Base-by-base conservation (phyloP, 192 early-diverging fungal species). In the Spinellus fusiger region DNA sequence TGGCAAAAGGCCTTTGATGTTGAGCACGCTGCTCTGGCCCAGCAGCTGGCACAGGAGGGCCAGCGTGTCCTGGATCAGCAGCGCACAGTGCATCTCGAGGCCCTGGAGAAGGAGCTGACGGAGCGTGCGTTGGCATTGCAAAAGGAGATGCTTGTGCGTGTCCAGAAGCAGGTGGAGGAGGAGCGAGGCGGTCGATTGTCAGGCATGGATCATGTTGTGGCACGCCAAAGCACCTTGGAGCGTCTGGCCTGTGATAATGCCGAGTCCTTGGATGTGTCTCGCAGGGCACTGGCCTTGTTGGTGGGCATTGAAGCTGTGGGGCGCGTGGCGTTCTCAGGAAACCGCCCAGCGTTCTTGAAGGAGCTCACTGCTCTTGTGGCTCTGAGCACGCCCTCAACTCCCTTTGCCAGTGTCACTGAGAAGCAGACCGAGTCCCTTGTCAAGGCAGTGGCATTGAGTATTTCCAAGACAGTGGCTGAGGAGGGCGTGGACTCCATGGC, bases 111-210 rank as follows among this genome's bases (percentile, higher is more conserved):
- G 8, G 84, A 86, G 65, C 80, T 94, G 34, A 54, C 69, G 44
- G 64, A 67, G 35, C 89, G 93, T 64, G 78, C 79, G 23, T 73
- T 80, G 54, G 75, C 85, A 22, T 75, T 93, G 62, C 86, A 93
- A 71, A 74, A 83, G 28, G 72, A 77, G 52, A 95, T 87, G 80
- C 77, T 83, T 48, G 76, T 82, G 12, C 81, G 92, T 67, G 84
- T 95, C 64, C 85, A 87, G 54, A 70, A 75, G 25, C 78, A 82
- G 49, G 89, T 98, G 5, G 95, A 98, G 56, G 72, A 85, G 47
- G 95, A 98, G 77, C 89, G 93, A 54, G 85, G 84, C 25, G 93
- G 94, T 7, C 88, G 95, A 25, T 76, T 98, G 54, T 91, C 94
- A 12, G 80, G 87, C 26, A 64, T 98, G 31, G 92, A 95, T 65